Evolutionary conservation across 768 basidiomycete species (phyloP).

Genomic region (Sarcodon aspratus): DNA sequence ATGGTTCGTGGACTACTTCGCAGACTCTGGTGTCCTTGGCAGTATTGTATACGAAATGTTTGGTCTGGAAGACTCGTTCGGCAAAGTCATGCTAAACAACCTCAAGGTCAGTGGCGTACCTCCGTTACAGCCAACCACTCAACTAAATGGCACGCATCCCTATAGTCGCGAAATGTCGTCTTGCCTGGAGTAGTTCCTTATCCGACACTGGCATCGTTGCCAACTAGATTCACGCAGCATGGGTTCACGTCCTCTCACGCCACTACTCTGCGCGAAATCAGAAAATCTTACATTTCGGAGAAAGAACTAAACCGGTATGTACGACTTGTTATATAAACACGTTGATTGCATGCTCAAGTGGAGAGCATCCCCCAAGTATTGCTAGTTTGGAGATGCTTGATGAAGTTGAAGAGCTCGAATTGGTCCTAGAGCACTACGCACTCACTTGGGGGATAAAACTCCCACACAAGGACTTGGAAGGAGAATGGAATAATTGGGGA

Average conservation of each 20-base stretch:
- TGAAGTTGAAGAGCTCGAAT: slow-evolving; percentile 88
- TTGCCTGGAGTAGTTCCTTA: slow-evolving; percentile 68
- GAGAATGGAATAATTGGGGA: slow-evolving; percentile 10
- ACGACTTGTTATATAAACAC: not conserved
- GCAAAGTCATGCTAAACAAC: slow-evolving; percentile 87
- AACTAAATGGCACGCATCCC: not conserved
- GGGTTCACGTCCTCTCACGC: slow-evolving; percentile 48
- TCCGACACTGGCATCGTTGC: slow-evolving; percentile 41
- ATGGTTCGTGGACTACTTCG: slow-evolving; percentile 61
- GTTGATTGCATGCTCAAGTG: not conserved
- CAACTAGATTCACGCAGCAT: slow-evolving; percentile 42
- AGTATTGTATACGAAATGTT: slow-evolving; percentile 90
- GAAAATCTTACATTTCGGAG: slow-evolving; percentile 32
- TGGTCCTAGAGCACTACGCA: slow-evolving; percentile 84
- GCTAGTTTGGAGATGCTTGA: slow-evolving; percentile 79
- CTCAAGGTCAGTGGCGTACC: slow-evolving; percentile 40
- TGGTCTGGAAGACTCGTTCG: slow-evolving; percentile 77
- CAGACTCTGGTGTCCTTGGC: slow-evolving; percentile 26
- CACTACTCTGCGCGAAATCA: slow-evolving; percentile 59
- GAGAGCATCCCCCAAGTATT: slow-evolving; percentile 35
- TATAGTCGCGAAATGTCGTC: slow-evolving; percentile 56
- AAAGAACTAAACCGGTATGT: slow-evolving; percentile 49
- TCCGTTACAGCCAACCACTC: not conserved
- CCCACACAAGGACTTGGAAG: slow-evolving; percentile 2
- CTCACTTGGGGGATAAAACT: slow-evolving; percentile 59